Base-by-base conservation (phyloP, 495 filamentous ascomycete genomes). In the Parathielavia appendiculata region DNA sequence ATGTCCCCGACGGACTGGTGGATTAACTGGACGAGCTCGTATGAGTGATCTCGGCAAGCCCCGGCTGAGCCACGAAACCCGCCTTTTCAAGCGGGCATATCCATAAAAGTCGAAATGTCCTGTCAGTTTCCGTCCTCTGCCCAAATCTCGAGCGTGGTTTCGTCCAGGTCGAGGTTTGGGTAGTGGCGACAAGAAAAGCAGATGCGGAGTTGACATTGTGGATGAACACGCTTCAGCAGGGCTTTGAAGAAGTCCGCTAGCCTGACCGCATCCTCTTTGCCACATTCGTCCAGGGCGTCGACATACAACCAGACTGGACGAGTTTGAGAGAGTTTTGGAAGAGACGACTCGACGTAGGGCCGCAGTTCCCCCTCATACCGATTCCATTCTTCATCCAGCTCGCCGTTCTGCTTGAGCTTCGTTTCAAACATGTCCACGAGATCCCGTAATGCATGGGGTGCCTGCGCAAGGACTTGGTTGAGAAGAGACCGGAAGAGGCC, bases 1-100 rank as follows among this genome's bases (percentile, higher is more conserved):
- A 73, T 76, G 55, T 75, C 71, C 46, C 71, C 69, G 63, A 75
- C 70, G 40, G 73, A 68, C 52, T 72, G 66, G 61, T 76, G 75
- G 23, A 76, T 71, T 48, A 76, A 72, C 53, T 75, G 73, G 12
- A 71, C 68, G 59, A 63, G 57, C 41, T 54, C 26, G 26, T 34
- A 26, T 54, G 45, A 51, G 39, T 63, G 13, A 71, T 59, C 56
- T 73, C 72, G 22, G 60, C 68, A 39, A 78, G 65, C 72, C 72
- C 32, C 69, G 56, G 43, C 72, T 70, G 26, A 70, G 68, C 50
- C 51, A 62, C 49, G 60, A 61, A 4, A 75, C 56, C 51, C 57
- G 60, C 53, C 57, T 66, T 55, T 64, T 65, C 39, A 74, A 71
- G 14, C 22, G 46, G 22, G 36, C 54, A 40, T 20, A 11, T 57